Conservation (phyloP, 169 alveolate genomes). For the Cryptosporidium ryanae region DNA sequence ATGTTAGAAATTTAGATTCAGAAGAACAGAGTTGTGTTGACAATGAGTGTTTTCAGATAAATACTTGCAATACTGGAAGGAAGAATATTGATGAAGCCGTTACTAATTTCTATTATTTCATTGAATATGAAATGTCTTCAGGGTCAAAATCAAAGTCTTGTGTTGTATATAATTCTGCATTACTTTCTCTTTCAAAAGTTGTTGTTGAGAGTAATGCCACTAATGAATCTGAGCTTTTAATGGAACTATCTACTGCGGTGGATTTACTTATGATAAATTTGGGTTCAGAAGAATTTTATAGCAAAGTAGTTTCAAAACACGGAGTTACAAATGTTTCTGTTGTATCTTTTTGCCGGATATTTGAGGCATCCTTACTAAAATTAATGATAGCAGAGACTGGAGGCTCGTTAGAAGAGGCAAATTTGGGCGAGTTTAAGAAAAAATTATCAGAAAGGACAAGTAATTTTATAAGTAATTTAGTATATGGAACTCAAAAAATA, state of each 20-base stretch:
- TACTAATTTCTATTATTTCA: constrained; percentile 27
- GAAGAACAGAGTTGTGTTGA: constrained; percentile 5
- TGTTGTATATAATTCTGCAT: background rate
- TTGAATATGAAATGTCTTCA: background rate
- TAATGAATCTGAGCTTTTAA: constrained; percentile 28
- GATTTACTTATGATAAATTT: constrained; percentile 46
- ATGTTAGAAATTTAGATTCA: background rate
- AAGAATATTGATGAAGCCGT: constrained; percentile 49
- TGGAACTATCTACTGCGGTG: constrained; percentile 38
- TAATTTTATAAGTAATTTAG: constrained; percentile 21
- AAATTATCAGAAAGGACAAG: constrained; percentile 8
- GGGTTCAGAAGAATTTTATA: constrained; percentile 6
- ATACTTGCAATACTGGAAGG: constrained; percentile 23
- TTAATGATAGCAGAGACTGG: background rate
- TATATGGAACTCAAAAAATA: constrained; percentile 38
- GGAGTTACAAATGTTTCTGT: constrained; percentile 64
- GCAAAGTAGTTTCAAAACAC: constrained; percentile 1
- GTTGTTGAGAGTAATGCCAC: constrained; percentile 53
- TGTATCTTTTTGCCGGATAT: constrained; percentile 42
- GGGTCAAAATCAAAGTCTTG: background rate
- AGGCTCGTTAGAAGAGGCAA: background rate
- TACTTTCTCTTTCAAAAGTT: constrained; percentile 39
- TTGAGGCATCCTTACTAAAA: constrained; percentile 18
- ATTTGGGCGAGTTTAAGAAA: background rate
- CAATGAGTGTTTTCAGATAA: background rate